phyloP scores from a whole-genome alignment of 129 eudicot genomes.

The Tagetes patula region DNA sequence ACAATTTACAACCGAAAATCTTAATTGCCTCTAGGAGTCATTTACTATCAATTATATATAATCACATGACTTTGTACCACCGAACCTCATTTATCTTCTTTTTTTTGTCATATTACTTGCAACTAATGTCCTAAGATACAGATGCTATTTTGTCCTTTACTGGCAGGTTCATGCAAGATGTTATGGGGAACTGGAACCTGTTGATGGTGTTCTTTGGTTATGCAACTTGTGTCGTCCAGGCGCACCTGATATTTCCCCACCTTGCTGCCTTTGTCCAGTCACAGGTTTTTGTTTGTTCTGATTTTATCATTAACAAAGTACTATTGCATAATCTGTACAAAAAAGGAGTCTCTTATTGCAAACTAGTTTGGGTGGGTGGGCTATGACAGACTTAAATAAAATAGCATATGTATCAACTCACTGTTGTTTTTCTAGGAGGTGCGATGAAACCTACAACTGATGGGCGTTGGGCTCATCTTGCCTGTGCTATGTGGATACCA shows the following conservation, averaged over 20 bases:
- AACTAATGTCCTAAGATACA: neutral
- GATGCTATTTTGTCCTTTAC: neutral
- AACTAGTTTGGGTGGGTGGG: conserved; percentile 17
- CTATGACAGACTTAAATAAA: neutral
- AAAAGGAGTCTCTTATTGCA: neutral
- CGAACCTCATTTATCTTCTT: conserved; percentile 5
- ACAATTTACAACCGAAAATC: conserved; percentile 5
- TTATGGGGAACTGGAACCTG: conserved; percentile 90
- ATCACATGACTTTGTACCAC: conserved; percentile 15
- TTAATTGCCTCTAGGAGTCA: conserved; percentile 11
- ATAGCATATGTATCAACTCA: conserved; percentile 3
- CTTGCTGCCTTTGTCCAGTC: conserved; percentile 94
- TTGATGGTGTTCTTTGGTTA: conserved; percentile 86
- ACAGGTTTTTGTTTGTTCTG: conserved; percentile 49
- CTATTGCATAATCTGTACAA: neutral
- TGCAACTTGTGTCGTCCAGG: conserved; percentile 96
- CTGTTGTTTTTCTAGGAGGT: conserved; percentile 62
- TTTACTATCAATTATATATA: neutral
- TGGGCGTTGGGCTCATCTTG: conserved; percentile 99
- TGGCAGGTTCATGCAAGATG: conserved; percentile 98
- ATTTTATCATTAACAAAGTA: neutral
- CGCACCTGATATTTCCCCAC: conserved; percentile 81
- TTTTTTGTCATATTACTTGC: neutral
- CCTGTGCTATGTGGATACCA: conserved; percentile 99
- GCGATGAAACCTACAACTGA: conserved; percentile 98